Evolutionary conservation across 306 rosid genomes (phyloP).

Genomic region (Hylodesmum podocarpum): DNA sequence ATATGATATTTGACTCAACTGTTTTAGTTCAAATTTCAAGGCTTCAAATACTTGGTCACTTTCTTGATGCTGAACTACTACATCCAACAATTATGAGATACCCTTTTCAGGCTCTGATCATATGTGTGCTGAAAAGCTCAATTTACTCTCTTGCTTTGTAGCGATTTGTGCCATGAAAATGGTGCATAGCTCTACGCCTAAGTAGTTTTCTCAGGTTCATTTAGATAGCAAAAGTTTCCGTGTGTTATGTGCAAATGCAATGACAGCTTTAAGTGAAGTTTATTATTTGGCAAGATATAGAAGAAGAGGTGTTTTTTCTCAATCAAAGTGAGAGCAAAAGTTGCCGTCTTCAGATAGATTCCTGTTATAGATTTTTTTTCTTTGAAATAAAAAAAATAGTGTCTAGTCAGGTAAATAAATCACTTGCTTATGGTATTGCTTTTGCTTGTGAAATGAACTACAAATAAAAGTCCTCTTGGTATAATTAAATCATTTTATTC

Average conservation of each 20-base stretch:
- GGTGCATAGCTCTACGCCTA: conserved; percentile 38
- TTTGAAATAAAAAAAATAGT: not conserved
- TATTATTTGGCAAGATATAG: not conserved
- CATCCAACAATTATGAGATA: conserved; percentile 43
- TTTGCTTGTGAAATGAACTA: not conserved
- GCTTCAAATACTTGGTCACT: conserved; percentile 35
- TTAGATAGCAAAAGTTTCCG: conserved; percentile 46
- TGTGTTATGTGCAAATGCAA: conserved; percentile 37
- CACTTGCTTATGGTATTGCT: conserved; percentile 13
- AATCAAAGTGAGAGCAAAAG: not conserved
- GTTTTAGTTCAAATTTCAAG: conserved; percentile 27
- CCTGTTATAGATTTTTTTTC: not conserved
- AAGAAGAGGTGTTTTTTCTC: not conserved
- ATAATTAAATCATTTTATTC: not conserved
- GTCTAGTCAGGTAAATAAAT: not conserved
- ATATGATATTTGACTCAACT: conserved; percentile 39
- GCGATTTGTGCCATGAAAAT: conserved; percentile 33
- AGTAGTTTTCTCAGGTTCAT: conserved; percentile 39
- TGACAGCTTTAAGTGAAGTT: conserved; percentile 34
- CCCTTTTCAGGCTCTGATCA: conserved; percentile 28
- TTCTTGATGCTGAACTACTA: conserved; percentile 43
- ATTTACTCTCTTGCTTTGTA: conserved; percentile 16
- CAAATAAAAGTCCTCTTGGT: not conserved
- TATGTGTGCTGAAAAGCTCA: conserved; percentile 27
- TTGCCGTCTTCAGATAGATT: not conserved